Conservation (phyloP, 768 basidiomycete species). For the Mycena crocata region DNA sequence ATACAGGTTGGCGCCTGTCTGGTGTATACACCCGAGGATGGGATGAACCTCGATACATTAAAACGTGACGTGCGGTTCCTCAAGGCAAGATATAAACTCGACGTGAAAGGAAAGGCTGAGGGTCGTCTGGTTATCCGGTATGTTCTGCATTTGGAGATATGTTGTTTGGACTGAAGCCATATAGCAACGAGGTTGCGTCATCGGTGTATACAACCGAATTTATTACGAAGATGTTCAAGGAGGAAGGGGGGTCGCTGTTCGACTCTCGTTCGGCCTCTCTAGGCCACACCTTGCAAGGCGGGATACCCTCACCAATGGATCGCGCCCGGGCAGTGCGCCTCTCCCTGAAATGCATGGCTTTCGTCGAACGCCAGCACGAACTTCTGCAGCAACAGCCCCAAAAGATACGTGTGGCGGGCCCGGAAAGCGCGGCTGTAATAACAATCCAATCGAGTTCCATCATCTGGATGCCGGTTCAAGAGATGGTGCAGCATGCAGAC, state of each 20-base stretch:
- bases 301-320: slow-evolving; percentile 94
- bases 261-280: slow-evolving; percentile 96
- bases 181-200: slow-evolving; percentile 88
- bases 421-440: slow-evolving; percentile 87
- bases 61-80: slow-evolving; percentile 90
- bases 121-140: slow-evolving; percentile 94
- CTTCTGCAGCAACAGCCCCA: slow-evolving; percentile 60
- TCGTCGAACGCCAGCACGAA: slow-evolving; percentile 87
- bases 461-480: slow-evolving; percentile 85
- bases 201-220: slow-evolving; percentile 91
- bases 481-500: slow-evolving; percentile 89
- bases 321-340: slow-evolving; percentile 91
- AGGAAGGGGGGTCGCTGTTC: slow-evolving; percentile 92
- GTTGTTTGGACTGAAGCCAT: slow-evolving; percentile 17
- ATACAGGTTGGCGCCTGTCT: slow-evolving; percentile 77
- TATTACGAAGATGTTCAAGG: slow-evolving; percentile 93
- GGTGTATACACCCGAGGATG: slow-evolving; percentile 94
- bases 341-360: slow-evolving; percentile 92
- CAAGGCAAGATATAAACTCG: slow-evolving; percentile 85
- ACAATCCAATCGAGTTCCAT: slow-evolving; percentile 88
- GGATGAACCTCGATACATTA: slow-evolving; percentile 86
- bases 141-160: slow-evolving; percentile 38
- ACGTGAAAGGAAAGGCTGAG: slow-evolving; percentile 90
- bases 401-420: slow-evolving; percentile 65
- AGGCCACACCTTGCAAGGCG: slow-evolving; percentile 97